phyloP scores from a whole-genome alignment of 2,329 filamentous ascomycete genomes.

The Aspergillaceae sp. region DNA sequence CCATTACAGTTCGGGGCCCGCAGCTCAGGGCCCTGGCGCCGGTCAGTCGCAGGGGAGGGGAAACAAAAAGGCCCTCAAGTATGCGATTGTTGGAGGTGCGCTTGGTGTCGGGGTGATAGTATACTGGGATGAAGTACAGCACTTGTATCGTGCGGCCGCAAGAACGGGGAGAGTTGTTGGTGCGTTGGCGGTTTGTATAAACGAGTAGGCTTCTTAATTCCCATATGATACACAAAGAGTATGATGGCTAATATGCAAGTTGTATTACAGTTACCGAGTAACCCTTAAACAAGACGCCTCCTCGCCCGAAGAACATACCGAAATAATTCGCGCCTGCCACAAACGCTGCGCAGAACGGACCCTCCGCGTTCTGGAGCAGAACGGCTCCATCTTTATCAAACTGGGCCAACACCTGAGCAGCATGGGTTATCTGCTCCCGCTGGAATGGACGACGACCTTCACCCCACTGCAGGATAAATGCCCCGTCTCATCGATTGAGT shows the following conservation, averaged over 20 bases:
- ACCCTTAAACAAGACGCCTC: constrained; percentile 63
- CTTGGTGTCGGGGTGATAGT: constrained; percentile 39
- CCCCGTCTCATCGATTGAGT: constrained; percentile 80
- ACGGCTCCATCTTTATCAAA: constrained; percentile 98
- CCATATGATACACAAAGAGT: not conserved
- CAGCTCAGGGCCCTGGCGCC: not conserved
- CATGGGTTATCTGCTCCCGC: constrained; percentile 86
- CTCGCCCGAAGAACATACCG: constrained; percentile 56
- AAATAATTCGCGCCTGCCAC: constrained; percentile 72
- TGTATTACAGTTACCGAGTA: constrained; percentile 63
- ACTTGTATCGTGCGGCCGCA: constrained; percentile 65
- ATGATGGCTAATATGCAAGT: constrained; percentile 3
- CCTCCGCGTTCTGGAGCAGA: constrained; percentile 79
- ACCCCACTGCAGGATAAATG: constrained; percentile 94
- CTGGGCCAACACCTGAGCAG: constrained; percentile 91
- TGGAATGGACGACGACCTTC: constrained; percentile 92
- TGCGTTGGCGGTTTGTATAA: constrained; percentile 71
- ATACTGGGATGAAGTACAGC: constrained; percentile 60
- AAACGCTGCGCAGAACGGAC: constrained; percentile 87
- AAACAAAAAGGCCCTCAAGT: constrained; percentile 18
- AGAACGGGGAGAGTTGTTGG: constrained; percentile 69
- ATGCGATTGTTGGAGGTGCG: constrained; percentile 26
- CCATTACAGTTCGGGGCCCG: constrained; percentile 12
- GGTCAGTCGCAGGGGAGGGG: constrained; percentile 8
- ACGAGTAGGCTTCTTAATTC: constrained; percentile 58